Base-by-base conservation (phyloP, 257 asterid species). In the Salvia splendens region DNA sequence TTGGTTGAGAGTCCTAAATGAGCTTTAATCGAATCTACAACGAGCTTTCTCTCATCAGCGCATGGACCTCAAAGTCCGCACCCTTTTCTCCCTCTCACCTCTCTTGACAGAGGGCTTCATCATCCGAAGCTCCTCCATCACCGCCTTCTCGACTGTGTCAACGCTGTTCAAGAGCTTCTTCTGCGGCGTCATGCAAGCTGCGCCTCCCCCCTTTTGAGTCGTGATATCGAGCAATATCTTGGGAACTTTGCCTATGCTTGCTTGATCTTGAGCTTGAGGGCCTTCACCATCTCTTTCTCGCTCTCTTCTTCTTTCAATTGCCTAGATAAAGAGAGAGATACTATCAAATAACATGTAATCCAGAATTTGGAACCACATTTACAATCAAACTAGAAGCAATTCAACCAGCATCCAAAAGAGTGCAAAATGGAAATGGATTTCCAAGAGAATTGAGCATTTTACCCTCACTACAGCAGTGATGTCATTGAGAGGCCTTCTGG, bases 71-170 rank as follows among this genome's bases (percentile, higher is more conserved):
- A 89, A 62, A 6, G 80, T 85, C 45, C 79, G 69, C 0, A 87
- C 83, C 76, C 79, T 85, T 70, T 87, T 86, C 52, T 84, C 84
- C 68, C 90, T 84, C 67, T 84, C 94, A 0, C 83, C 89, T 71
- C 70, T 87, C 79, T 75, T 87, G 36, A 95, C 92, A 50, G 74
- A 72, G 17, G 95, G 92, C 86, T 79, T 84, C 76, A 87, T 61
- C 75, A 87, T 85, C 3, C 68, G 77, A 16, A 89, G 85, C 75
- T 92, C 98, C 68, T 87, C 94, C 85, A 76, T 81, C 54, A 91
- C 89, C 45, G 80, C 90, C 73, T 84, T 87, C 47, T 91, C 95
- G 3, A 85, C 90, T 1, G 77, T 63, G 51, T 89, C 95, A 0
- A 89, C 84, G 72, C 82, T 83, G 79, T 80, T 73, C 71, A 87